Base-by-base conservation (phyloP, 495 filamentous ascomycete genomes). In the Penicillium macrosclerotiorum region DNA sequence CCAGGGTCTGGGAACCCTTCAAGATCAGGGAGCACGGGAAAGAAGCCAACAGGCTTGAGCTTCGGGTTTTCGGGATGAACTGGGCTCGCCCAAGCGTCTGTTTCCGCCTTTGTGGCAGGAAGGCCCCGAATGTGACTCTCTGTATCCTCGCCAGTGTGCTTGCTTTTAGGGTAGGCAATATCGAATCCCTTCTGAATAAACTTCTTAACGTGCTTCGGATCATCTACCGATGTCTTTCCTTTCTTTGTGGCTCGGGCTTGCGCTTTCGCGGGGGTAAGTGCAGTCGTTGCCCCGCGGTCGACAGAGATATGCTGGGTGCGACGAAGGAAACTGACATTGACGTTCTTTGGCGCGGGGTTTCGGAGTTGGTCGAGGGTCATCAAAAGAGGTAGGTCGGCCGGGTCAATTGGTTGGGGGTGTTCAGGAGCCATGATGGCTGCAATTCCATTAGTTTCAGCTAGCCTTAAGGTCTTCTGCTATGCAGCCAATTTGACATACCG, bases 231-330 rank as follows among this genome's bases (percentile, higher is more conserved):
- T 27, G 68, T 67, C 49, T 71, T 68, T 14, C 34, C 32, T 18
- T 73, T 67, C 38, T 75, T 72, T 38, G 71, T 64, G 32, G 67
- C 63, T 4, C 70, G 64, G 30, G 69, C 49, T 33, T 68, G 75
- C 23, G 61, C 52, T 52, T 65, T 73, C 32, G 33, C 19, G 2
- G 47, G 33, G 2, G 67, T 59, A 13, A 67, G 58, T 25, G 69
- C 64, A 34, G 63, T 57, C 16, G 65, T 64, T 19, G 67, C 67
- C 33, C 59, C 77, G 50, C 63, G 72, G 31, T 80, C 80, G 6
- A 87, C 84, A 3, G 92, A 90, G 46, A 94, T 96, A 62, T 97
- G 96, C 62, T 98, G 94, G 11, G 94, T 96, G 34, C 92, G 84
- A 26, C 93, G 87, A 42, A 98, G 80, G 80, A 98, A 97, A 52